Conservation (phyloP, 2,329 filamentous ascomycete species). For the Hymenoscyphus occultus region DNA sequence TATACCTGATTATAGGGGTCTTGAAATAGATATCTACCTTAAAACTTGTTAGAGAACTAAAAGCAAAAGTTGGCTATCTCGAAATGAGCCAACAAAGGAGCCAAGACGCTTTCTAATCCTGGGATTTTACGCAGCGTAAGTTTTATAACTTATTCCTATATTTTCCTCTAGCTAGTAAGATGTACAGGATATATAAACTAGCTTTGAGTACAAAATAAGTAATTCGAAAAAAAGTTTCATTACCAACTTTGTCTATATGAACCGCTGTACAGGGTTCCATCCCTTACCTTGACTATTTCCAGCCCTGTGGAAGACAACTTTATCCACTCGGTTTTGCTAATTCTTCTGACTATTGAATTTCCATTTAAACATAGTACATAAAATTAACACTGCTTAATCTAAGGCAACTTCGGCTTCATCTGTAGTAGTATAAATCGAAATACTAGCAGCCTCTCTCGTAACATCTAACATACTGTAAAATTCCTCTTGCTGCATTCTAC, state of each 20-base stretch:
- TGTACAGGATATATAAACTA: slow-evolving; percentile 5
- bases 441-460: neutral
- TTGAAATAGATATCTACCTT: slow-evolving; percentile 6
- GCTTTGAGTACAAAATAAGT: neutral
- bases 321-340: too few relatives aligned
- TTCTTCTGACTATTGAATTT: too few relatives aligned
- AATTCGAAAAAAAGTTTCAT: too few relatives aligned
- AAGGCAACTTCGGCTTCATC: neutral
- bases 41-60: neutral
- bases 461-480: slow-evolving; percentile 16
- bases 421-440: neutral
- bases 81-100: neutral
- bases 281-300: too few relatives aligned
- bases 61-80: neutral
- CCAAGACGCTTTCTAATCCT: neutral
- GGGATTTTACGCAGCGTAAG: neutral
- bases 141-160: neutral
- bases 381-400: too few relatives aligned
- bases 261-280: too few relatives aligned
- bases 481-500: slow-evolving; percentile 28
- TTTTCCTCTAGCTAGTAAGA: slow-evolving; percentile 4
- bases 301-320: too few relatives aligned
- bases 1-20: too few relatives aligned
- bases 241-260: too few relatives aligned
- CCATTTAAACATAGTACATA: too few relatives aligned